Conservation (phyloP, 2,329 filamentous ascomycete genomes). For the Emydomyces testavorans region DNA sequence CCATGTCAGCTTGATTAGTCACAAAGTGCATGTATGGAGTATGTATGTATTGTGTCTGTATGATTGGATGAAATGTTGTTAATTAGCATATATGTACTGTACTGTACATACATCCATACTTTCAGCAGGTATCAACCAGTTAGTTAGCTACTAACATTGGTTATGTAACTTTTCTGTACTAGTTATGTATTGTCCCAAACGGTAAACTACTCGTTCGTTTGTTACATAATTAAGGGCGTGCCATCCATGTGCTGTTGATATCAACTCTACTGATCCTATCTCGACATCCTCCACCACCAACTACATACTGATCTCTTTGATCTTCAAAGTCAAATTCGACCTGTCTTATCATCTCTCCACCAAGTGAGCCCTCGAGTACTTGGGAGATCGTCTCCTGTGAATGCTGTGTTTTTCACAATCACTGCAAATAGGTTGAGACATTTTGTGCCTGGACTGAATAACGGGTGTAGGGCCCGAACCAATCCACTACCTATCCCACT, state of each 20-base stretch:
- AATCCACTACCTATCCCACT: too few relatives aligned
- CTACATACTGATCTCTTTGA: not conserved
- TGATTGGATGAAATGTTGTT: too few relatives aligned
- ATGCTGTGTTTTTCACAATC: not conserved
- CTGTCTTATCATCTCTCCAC: not conserved
- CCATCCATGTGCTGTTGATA: conserved; percentile 4
- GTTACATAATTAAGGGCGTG: too few relatives aligned
- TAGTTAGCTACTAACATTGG: too few relatives aligned
- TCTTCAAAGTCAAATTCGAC: not conserved
- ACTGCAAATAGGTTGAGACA: too few relatives aligned
- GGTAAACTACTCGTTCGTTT: too few relatives aligned
- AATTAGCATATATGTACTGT: not conserved
- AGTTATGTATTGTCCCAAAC: too few relatives aligned
- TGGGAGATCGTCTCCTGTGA: not conserved
- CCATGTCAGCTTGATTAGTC: too few relatives aligned
- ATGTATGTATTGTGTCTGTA: not conserved
- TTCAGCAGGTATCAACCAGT: not conserved
- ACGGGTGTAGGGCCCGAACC: too few relatives aligned
- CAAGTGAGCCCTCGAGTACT: not conserved
- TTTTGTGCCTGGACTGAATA: too few relatives aligned
- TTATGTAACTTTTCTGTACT: too few relatives aligned
- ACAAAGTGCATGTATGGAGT: too few relatives aligned
- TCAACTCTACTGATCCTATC: not conserved
- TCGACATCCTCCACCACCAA: not conserved
- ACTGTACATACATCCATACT: not conserved